Evolutionary conservation across 2,329 filamentous ascomycete species (phyloP).

Genomic region (Aquanectria penicillioides): DNA sequence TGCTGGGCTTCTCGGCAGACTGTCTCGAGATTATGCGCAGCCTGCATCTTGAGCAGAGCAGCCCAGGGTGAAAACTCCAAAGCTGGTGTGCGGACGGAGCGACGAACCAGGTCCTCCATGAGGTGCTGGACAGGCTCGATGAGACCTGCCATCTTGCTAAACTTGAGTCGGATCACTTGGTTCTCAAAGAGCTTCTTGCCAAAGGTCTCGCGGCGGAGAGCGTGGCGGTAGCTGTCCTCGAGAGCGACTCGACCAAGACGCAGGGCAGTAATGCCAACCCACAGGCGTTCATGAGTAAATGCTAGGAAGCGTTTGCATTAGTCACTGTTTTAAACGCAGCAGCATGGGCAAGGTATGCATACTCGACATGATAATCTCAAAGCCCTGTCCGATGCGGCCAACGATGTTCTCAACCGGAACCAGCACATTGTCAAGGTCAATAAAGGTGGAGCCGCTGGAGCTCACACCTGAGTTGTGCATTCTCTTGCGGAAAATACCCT

Average conservation of each 20-base stretch:
- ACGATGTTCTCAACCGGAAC: conserved; percentile 57
- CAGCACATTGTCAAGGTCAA: conserved; percentile 64
- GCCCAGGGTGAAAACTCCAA: background rate
- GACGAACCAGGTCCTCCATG: background rate
- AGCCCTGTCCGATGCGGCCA: conserved; percentile 64
- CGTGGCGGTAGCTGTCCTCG: conserved; percentile 61
- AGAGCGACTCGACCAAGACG: conserved; percentile 65
- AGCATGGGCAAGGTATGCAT: background rate
- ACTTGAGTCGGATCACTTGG: conserved; percentile 67
- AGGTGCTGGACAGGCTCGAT: conserved; percentile 57
- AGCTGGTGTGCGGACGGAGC: background rate
- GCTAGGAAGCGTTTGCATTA: no score
- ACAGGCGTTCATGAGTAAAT: conserved; percentile 67
- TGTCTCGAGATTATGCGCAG: background rate
- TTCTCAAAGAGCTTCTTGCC: conserved; percentile 66
- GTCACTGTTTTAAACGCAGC: no score
- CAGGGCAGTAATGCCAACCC: conserved; percentile 64
- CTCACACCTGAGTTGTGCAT: conserved; percentile 75
- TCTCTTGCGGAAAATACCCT: conserved; percentile 60
- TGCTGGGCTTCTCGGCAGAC: conserved; percentile 15
- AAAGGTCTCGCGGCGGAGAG: conserved; percentile 64
- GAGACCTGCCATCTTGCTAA: conserved; percentile 64
- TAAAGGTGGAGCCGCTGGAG: conserved; percentile 68
- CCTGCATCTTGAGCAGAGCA: conserved; percentile 9
- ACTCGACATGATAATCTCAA: conserved; percentile 63